A percentile compares a stretch with the other conserved stretches of the same genome.
phyloP scores from a whole-genome alignment of 2,329 filamentous ascomycete genomes.

The Cephalotrichum gorgonifer region DNA sequence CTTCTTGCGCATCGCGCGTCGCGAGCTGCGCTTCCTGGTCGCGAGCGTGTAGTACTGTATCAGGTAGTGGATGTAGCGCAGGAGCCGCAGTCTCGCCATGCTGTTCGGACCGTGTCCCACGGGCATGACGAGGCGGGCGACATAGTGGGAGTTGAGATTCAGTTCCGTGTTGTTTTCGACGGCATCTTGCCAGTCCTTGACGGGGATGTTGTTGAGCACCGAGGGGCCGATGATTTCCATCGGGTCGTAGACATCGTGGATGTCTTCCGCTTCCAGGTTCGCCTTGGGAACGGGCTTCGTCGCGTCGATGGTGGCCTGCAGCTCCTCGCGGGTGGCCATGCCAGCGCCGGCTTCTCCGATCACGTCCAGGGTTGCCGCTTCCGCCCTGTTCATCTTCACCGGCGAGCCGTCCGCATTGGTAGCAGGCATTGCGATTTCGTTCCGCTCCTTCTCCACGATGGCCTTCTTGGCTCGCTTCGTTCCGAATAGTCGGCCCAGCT shows the following conservation, averaged over 20 bases:
- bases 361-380: slow-evolving; percentile 49
- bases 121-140: slow-evolving; percentile 50
- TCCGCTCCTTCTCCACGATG: slow-evolving; percentile 56
- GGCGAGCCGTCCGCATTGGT: slow-evolving; percentile 26
- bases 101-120: slow-evolving; percentile 43
- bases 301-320: slow-evolving; percentile 53
- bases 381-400: slow-evolving; percentile 43
- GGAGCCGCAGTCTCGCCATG: slow-evolving; percentile 42
- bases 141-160: slow-evolving; percentile 48
- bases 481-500: slow-evolving; percentile 69
- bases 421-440: slow-evolving; percentile 45
- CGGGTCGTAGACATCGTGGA: slow-evolving; percentile 64
- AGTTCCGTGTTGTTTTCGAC: slow-evolving; percentile 48
- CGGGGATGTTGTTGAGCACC: slow-evolving; percentile 55
- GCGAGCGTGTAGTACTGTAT: slow-evolving; percentile 40
- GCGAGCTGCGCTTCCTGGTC: slow-evolving; percentile 35
- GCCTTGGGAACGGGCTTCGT: slow-evolving; percentile 64
- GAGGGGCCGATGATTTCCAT: slow-evolving; percentile 56
- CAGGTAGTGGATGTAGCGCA: slow-evolving; percentile 50
- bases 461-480: slow-evolving; percentile 80
- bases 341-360: slow-evolving; percentile 51
- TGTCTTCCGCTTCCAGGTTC: slow-evolving; percentile 55
- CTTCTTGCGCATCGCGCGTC: slow-evolving; percentile 47
- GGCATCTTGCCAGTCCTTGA: slow-evolving; percentile 65
- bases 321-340: slow-evolving; percentile 58